Percentiles rank a stretch among this genome's conserved stretches.
Conservation (phyloP, 441 rosid genomes). For the Manihot esculenta region DNA sequence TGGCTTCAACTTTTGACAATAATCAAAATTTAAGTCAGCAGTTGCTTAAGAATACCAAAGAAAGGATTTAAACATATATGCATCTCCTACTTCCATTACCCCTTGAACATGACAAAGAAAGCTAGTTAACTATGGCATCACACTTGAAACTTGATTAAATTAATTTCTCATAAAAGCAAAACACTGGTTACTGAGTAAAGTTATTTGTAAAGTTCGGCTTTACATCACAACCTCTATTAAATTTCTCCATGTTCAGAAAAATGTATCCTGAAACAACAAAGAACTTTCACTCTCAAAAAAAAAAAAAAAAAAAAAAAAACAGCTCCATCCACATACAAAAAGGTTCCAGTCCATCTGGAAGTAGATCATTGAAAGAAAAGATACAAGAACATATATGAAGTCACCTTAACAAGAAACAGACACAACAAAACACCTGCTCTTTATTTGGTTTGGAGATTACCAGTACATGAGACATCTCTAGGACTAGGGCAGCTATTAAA, state of each 20-base stretch:
- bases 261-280: no score
- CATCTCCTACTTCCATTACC: slow-evolving; percentile 1
- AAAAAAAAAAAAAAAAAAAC: no score
- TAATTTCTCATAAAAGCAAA: background rate
- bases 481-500: background rate
- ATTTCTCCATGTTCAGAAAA: background rate
- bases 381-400: background rate
- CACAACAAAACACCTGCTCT: background rate
- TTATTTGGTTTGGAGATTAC: background rate
- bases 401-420: background rate
- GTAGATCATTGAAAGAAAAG: background rate
- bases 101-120: slow-evolving; percentile 2
- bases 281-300: no score
- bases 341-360: background rate
- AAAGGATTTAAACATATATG: background rate
- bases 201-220: background rate
- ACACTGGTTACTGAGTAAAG: background rate
- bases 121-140: background rate
- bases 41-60: background rate
- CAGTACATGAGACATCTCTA: no score
- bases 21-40: background rate
- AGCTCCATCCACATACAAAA: background rate
- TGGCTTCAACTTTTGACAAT: background rate
- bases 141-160: background rate
- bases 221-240: background rate